Conservation (phyloP, 2,329 filamentous ascomycete genomes). For the Didymella sp. region DNA sequence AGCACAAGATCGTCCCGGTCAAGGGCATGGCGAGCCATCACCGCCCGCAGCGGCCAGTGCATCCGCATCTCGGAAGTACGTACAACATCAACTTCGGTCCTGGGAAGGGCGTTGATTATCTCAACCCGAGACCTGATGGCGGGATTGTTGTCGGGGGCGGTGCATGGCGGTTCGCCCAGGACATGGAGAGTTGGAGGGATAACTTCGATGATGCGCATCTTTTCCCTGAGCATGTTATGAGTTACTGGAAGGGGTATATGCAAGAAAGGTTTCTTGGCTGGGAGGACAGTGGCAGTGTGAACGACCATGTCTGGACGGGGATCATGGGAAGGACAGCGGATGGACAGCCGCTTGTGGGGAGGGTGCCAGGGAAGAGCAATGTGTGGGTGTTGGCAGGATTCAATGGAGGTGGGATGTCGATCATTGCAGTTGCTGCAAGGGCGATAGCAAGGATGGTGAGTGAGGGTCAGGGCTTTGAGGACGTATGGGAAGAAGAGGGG, state of each 20-base stretch:
- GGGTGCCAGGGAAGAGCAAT: constrained; percentile 49
- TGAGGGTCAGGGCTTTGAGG: constrained; percentile 39
- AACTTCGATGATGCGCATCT: constrained; percentile 56
- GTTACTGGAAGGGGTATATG: constrained; percentile 60
- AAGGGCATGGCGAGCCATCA: constrained; percentile 41
- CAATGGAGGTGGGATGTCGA: constrained; percentile 61
- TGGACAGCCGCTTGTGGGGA: constrained; percentile 54
- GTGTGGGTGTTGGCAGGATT: constrained; percentile 60
- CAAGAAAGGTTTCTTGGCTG: constrained; percentile 58
- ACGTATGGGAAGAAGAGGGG: constrained; percentile 38
- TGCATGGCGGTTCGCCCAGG: constrained; percentile 41
- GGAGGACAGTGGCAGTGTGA: constrained; percentile 53
- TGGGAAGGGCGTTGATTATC: constrained; percentile 16
- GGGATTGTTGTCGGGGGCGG: constrained; percentile 45
- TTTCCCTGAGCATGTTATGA: constrained; percentile 50
- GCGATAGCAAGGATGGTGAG: constrained; percentile 53
- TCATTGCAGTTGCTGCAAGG: constrained; percentile 53
- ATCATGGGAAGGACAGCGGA: constrained; percentile 52
- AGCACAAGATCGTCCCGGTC: constrained; percentile 47
- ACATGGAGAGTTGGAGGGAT: constrained; percentile 54
- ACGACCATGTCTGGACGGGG: constrained; percentile 54
- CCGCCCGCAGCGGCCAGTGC: constrained; percentile 9
- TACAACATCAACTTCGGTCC: constrained; percentile 37
- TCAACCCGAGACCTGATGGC: constrained; percentile 25
- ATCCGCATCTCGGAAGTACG: constrained; percentile 34